Evolutionary conservation across 352 stramenopile species (phyloP), one percentile per base, ranked within the genome.

Genomic region (Elongisporangium anandrum): DNA sequence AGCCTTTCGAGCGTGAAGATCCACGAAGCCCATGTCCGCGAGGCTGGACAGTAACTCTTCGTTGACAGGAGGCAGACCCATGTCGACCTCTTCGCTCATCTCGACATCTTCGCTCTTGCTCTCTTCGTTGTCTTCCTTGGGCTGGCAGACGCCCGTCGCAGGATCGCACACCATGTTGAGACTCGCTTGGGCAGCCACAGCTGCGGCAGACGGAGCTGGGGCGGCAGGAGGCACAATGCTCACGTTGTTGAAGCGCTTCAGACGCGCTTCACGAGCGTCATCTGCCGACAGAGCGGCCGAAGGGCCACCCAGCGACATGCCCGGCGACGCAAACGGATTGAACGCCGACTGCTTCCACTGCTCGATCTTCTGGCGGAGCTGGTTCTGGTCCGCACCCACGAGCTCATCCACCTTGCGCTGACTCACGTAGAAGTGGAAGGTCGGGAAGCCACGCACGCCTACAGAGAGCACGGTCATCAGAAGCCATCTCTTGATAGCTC

Each of bases 401-500:
- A 96, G 71, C 57, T 97, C 88, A 52, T 96, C 90, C 41, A 97
- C 81, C 72, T 96, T 94, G 61, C 68, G 69, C 58, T 93, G 76
- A 61, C 70, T 94, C 58, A 97, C 69, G 66, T 97, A 97, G 61
- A 97, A 94, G 64, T 94, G 86, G 68, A 97, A 97, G 2, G 90
- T 97, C 21, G 90, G 90, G 68, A 96, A 97, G 23, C 84, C 86
- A 16, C 79, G 77, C 24, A 97, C 85, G 41, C 84, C 74, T 79
- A 26, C 8, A 56, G 39, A 54, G 38, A 41, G 9, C 29, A 41
- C 2, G 4, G 7, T 2, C 13, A 51, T 16, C 20, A 16, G 6
- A 59, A 16, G 22, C 7, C 19, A 3, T 39, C 53, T 17, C 34
- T 8, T n/a, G n/a, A 24, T 1, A 0, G 29, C 2, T 29, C 15